Conservation (phyloP, 495 filamentous ascomycete genomes). For the Penicillium lagena region DNA sequence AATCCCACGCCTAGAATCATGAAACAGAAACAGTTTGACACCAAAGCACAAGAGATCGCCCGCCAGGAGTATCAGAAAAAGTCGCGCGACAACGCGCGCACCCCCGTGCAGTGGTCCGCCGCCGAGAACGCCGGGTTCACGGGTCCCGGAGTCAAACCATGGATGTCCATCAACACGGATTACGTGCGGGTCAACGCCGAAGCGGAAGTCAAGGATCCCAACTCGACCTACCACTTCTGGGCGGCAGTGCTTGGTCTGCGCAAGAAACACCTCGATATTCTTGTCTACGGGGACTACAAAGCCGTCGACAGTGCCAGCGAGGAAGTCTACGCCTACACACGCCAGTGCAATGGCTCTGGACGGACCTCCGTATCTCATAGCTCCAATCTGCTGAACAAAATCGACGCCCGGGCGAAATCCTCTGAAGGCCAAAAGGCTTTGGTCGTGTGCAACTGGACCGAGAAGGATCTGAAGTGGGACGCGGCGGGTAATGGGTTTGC, state of each 20-base stretch:
- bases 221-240: slow-evolving; percentile 49
- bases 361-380: no score
- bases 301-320: slow-evolving; percentile 39
- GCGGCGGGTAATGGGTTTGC: slow-evolving; percentile 25
- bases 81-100: slow-evolving; percentile 50
- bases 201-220: slow-evolving; percentile 34
- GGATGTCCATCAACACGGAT: slow-evolving; percentile 57
- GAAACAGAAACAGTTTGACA: slow-evolving; percentile 26
- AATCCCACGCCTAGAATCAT: slow-evolving; percentile 19
- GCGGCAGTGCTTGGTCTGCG: slow-evolving; percentile 44
- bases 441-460: slow-evolving; percentile 48
- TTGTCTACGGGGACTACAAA: slow-evolving; percentile 56
- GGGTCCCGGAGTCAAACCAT: slow-evolving; percentile 43
- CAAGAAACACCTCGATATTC: slow-evolving; percentile 48
- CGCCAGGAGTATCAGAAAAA: slow-evolving; percentile 44
- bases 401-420: slow-evolving; percentile 25
- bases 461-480: slow-evolving; percentile 32
- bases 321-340: slow-evolving; percentile 43
- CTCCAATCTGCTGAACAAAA: slow-evolving; percentile 44
- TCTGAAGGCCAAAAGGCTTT: slow-evolving; percentile 34
- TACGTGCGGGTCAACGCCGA: slow-evolving; percentile 45
- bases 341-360: slow-evolving; percentile 13
- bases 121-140: slow-evolving; percentile 47
- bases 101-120: slow-evolving; percentile 47
- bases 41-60: slow-evolving; percentile 23